Evolutionary conservation across 2,329 filamentous ascomycete genomes (phyloP).

Genomic region (Fusarium pseudonygamai): DNA sequence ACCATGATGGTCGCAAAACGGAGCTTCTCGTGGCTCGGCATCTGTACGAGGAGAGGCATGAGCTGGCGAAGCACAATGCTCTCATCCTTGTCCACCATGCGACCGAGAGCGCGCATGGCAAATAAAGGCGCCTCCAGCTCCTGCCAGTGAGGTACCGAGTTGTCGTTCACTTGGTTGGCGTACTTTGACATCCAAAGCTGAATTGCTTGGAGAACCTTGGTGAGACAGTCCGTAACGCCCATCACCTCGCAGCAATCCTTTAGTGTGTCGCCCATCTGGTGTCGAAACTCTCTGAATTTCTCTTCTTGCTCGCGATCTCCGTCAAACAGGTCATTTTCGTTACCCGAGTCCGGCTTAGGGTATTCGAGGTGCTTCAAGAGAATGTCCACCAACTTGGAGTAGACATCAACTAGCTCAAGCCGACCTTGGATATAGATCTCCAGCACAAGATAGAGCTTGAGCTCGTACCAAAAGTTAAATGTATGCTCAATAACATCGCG

Average conservation of each 20-base stretch:
- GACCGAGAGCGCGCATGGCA: constrained; percentile 93
- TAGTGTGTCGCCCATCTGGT: constrained; percentile 96
- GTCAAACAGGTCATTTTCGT: constrained; percentile 88
- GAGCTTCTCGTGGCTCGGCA: constrained; percentile 96
- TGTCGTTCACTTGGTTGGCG: constrained; percentile 75
- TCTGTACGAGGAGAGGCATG: constrained; percentile 92
- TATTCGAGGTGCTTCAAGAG: constrained; percentile 92
- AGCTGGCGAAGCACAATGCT: constrained; percentile 87
- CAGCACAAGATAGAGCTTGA: constrained; percentile 94
- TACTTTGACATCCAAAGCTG: constrained; percentile 89
- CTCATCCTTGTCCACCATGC: constrained; percentile 93
- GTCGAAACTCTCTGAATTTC: constrained; percentile 95
- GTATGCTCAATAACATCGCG: constrained; percentile 92
- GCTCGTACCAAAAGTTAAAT: constrained; percentile 97
- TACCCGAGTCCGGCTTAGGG: constrained; percentile 76
- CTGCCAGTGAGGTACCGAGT: constrained; percentile 92
- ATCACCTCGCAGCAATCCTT: constrained; percentile 98
- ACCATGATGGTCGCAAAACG: constrained; percentile 99
- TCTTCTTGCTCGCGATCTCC: constrained; percentile 96
- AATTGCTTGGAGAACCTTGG: constrained; percentile 87
- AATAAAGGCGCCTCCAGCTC: constrained; percentile 95
- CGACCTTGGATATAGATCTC: constrained; percentile 89
- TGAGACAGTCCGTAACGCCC: constrained; percentile 88
- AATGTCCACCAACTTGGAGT: constrained; percentile 89
- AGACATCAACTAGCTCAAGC: constrained; percentile 80